Evolutionary conservation across 2,329 filamentous ascomycete species (phyloP), one percentile per base, ranked within the genome.

Genomic region (Aureobasidium pullulans): DNA sequence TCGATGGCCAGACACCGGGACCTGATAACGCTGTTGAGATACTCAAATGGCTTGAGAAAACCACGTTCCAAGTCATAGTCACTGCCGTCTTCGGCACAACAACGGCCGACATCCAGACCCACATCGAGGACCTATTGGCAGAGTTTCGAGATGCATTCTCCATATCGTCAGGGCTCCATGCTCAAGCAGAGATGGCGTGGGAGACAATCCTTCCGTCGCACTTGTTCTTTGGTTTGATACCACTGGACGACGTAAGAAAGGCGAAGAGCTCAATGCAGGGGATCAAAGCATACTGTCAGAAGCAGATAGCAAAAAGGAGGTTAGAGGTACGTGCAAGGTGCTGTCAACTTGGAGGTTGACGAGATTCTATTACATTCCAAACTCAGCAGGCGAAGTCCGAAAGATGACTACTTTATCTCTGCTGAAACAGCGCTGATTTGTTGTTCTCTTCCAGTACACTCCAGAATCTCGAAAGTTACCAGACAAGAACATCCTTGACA

Each of bases 401-500:
- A 23, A 3, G 23, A 23, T 23, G 23, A 4, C 23, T 23, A 23
- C 23, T 23, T 23, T 23, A 23, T 23, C 23, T 23, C 23, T 23
- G 23, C 3, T 23, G 23, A 23, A 23, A 23, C 23, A 34, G 29
- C 7, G 49, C 49, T 53, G 23, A 50, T 13, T 28, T 23, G 4
- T 23, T 13, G 6, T 23, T 9, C 16, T 2, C 19, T 13, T 32
- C 4, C n/a, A 43, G 40, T 48, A 43, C n/a, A 48, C 42, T 8
- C 29, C 37, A 16, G 23, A 16, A 3, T 48, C 54, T 19, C 54
- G 54, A 6, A 40, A 13, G 6, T 6, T 32, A 15, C 42, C 43
- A 19, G 54, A 57, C n/a, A 57, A 31, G 32, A 34, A 57, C 32
- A 57, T 57, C 23, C 23, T 57, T 2, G 54, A 57, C 23, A 57